Evolutionary conservation across 2,329 filamentous ascomycete species (phyloP).

Genomic region (Pseudocercospora musae): DNA sequence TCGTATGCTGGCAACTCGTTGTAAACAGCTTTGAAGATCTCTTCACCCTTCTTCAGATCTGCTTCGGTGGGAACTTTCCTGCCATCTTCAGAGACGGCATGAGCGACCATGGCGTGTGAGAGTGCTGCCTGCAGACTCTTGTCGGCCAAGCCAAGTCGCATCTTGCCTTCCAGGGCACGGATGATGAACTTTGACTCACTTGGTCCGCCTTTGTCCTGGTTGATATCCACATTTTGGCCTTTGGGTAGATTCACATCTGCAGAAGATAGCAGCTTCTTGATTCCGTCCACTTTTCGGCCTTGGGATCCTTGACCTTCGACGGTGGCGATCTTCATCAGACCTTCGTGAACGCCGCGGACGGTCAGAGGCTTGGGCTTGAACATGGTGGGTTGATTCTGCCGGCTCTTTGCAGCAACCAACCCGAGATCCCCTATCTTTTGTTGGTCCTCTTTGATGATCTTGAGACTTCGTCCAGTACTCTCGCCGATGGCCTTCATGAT

Average conservation of each 20-base stretch:
- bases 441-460: slow-evolving; percentile 91
- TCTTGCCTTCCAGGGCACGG: slow-evolving; percentile 88
- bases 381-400: slow-evolving; percentile 94
- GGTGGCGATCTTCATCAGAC: slow-evolving; percentile 83
- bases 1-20: slow-evolving; percentile 95
- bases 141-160: slow-evolving; percentile 87
- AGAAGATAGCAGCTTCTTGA: slow-evolving; percentile 93
- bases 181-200: slow-evolving; percentile 95
- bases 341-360: slow-evolving; percentile 79
- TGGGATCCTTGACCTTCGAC: slow-evolving; percentile 83
- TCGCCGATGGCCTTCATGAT: slow-evolving; percentile 99
- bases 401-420: slow-evolving; percentile 90
- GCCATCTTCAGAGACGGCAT: slow-evolving; percentile 71
- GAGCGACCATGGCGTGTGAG: slow-evolving; percentile 80
- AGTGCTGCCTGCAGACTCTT: slow-evolving; percentile 86
- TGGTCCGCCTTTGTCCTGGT: slow-evolving; percentile 84
- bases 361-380: slow-evolving; percentile 94
- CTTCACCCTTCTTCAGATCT: slow-evolving; percentile 78
- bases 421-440: slow-evolving; percentile 95
- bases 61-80: slow-evolving; percentile 67
- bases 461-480: slow-evolving; percentile 80
- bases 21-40: slow-evolving; percentile 77
- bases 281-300: slow-evolving; percentile 83
- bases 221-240: slow-evolving; percentile 70
- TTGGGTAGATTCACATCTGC: slow-evolving; percentile 74